These are phyloP conservation scores for Pyrrhoderma noxium DNA, from an alignment of 1,284 basidiomycete genomes.

Conservation along the genomic window DNA sequence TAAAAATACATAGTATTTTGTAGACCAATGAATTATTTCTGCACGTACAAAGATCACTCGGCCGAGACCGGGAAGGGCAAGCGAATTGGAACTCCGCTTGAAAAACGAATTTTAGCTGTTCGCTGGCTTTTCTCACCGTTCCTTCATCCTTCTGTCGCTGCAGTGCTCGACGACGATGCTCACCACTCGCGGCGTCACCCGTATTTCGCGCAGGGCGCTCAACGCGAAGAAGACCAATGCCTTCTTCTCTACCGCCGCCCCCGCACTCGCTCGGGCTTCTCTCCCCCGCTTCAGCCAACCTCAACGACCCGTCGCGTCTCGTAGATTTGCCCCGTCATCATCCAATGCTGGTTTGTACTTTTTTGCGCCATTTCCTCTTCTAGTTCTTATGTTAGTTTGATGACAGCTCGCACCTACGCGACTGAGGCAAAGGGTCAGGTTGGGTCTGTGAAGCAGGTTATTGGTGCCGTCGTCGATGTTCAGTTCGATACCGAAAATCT, in stretches of 20 bases:
- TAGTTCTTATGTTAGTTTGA: constrained; percentile 17
- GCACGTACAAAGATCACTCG: too few species aligned
- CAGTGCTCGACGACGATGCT: constrained; percentile 50
- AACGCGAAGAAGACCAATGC: constrained; percentile 67
- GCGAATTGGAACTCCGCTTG: too few species aligned
- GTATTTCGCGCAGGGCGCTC: constrained; percentile 74
- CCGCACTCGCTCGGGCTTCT: constrained; percentile 38
- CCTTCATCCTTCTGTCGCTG: constrained; percentile 21
- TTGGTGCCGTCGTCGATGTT: constrained; percentile 99
- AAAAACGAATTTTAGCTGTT: background rate
- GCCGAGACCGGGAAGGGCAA: too few species aligned
- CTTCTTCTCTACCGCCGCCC: constrained; percentile 67
- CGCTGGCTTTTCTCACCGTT: background rate
- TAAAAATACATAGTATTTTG: too few species aligned
- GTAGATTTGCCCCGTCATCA: constrained; percentile 38
- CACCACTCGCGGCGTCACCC: constrained; percentile 74
- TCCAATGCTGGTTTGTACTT: constrained; percentile 35
- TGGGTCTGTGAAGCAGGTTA: constrained; percentile 89
- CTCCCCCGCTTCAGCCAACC: constrained; percentile 30
- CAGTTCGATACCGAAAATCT: constrained; percentile 88
- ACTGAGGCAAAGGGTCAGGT: constrained; percentile 70
- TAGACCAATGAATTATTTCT: too few species aligned
- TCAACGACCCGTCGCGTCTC: constrained; percentile 35
- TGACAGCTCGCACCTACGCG: constrained; percentile 78
- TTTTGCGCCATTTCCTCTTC: constrained; percentile 14